Conservation (phyloP, 2,329 filamentous ascomycete genomes). For the Penicillium sclerotigenum region DNA sequence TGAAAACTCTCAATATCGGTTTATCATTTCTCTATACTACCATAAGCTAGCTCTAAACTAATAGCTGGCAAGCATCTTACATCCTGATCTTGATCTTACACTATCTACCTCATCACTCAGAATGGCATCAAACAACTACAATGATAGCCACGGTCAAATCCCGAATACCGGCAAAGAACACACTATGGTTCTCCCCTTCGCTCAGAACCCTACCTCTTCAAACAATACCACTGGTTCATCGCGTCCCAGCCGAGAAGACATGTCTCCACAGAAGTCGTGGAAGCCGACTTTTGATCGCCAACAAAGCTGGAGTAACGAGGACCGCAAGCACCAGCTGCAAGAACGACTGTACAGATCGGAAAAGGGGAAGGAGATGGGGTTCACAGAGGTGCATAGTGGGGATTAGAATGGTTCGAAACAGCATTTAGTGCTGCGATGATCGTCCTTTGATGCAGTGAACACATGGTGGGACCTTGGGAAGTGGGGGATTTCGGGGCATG, state of each 20-base stretch:
- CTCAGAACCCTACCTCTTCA: not conserved
- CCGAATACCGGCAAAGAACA: slow-evolving; percentile 10
- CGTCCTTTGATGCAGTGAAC: not conserved
- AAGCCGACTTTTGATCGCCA: slow-evolving; percentile 29
- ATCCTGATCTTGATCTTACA: not conserved
- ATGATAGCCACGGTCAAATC: slow-evolving; percentile 2
- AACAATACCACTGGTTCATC: not conserved
- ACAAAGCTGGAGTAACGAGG: slow-evolving; percentile 43
- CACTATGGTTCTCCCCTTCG: not conserved
- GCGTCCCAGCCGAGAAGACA: not conserved
- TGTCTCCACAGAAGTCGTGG: slow-evolving; percentile 24
- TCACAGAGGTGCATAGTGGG: slow-evolving; percentile 52
- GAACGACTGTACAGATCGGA: slow-evolving; percentile 33
- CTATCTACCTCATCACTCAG: not conserved
- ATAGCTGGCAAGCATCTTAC: not conserved
- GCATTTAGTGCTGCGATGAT: not conserved
- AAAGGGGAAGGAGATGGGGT: slow-evolving; percentile 53
- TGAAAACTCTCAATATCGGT: not conserved
- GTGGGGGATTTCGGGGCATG: not conserved
- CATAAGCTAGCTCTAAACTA: not conserved
- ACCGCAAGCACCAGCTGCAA: slow-evolving; percentile 58
- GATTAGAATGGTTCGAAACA: not conserved
- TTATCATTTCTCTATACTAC: not conserved
- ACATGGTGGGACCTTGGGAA: not conserved
- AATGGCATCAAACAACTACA: not conserved